Evolutionary conservation across 768 basidiomycete species (phyloP), one percentile per base, ranked within the genome.

Genomic region (Calvatia gigantea): DNA sequence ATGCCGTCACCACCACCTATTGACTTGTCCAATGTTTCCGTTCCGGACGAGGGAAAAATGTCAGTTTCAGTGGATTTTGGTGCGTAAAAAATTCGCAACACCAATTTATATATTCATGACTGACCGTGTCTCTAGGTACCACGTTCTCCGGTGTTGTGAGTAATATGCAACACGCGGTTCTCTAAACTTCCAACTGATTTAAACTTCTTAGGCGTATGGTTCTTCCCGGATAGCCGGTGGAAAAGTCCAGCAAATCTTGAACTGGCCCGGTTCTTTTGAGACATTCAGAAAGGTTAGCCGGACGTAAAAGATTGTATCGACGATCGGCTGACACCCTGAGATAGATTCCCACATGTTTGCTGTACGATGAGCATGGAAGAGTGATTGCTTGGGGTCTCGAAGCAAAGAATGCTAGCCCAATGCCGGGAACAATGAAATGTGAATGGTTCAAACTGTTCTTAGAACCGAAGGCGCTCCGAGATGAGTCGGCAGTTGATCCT

Each of bases 91-190:
- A n/a, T 56, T 51, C 50, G 41, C 0, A 9, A 14, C 21, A 53
- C 35, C 19, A 7, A 21, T 37, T 21, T 17, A 28, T 28, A 25
- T 21, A 14, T 31, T 43, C 19, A 17, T 32, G 56, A 28, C 56
- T 51, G 33, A 55, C n/a, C 56, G 25, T 23, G 58, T 44, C 41
- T 51, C 25, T 61, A 91, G 90, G 90, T 69, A 92, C 91, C 2
- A 93, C 89, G 3, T 92, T 91, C 71, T 91, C 90, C 23, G 91
- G 91, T 57, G 86, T 93, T 57, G 90, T 91, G 67, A 71, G 89
- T 80, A 51, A 4, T 4, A 11, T 11, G 4, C 32, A 23, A 37
- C 17, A 48, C 47, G 9, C 8, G n/a, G 7, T 12, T 23, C 33
- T 21, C 14, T 29, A 8, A 14, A 55, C 32, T 33, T n/a, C 31